phyloP scores from a whole-genome alignment of 2,329 filamentous ascomycete species.

The Colletotrichum lini region DNA sequence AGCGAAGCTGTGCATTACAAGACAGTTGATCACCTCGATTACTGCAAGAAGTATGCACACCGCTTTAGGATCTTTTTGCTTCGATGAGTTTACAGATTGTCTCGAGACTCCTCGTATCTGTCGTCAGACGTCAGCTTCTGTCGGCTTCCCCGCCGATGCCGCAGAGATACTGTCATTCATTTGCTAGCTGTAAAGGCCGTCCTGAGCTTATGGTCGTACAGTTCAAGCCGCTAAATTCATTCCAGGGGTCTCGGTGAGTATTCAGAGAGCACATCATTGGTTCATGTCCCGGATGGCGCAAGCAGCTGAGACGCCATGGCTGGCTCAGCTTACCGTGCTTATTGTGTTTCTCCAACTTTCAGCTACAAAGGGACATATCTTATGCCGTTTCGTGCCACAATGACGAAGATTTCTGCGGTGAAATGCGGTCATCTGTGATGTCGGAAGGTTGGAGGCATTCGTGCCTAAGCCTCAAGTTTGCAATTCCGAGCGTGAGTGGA shows the following conservation, averaged over 20 bases:
- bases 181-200: background rate
- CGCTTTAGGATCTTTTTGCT: too few species aligned
- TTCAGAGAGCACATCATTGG: background rate
- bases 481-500: too few species aligned
- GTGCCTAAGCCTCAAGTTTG: too few species aligned
- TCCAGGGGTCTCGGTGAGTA: background rate
- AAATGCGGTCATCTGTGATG: background rate
- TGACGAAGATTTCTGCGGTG: background rate
- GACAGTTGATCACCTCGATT: too few species aligned
- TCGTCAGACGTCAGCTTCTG: background rate
- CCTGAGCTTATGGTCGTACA: background rate
- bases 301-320: conserved; percentile 10
- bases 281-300: background rate
- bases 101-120: too few species aligned
- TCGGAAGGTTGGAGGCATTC: background rate
- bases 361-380: conserved; percentile 8
- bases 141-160: background rate
- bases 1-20: too few species aligned
- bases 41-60: too few species aligned
- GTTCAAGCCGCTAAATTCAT: background rate
- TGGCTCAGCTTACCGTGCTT: conserved; percentile 6
- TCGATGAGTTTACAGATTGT: too few species aligned
- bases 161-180: background rate
- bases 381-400: background rate
- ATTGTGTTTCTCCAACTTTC: background rate